Base-by-base conservation (phyloP, 1,284 basidiomycete genomes). In the Cerioporus squamosus region DNA sequence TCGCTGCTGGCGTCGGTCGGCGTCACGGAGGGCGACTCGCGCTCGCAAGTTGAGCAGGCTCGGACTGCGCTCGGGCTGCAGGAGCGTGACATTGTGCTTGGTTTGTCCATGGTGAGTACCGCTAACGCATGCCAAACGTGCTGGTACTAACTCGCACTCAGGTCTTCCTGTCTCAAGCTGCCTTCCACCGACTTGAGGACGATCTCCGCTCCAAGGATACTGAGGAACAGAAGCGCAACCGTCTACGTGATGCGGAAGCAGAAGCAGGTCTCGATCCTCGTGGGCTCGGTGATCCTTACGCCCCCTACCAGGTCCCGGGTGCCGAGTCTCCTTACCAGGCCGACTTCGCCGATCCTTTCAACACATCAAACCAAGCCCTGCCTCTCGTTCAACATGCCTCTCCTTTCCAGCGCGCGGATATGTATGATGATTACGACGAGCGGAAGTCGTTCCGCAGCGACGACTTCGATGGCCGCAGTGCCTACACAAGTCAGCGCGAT, bases 111-210 rank as follows among this genome's bases (percentile, higher is more conserved):
- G 83, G 95, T 91, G 50, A 59, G 75, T 73, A 23, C 9, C 17
- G 18, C 31, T 22, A 40, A 14, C 24, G 26, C 2, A 15, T 10
- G 33, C 54, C 48, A 33, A 10, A n/a, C 49, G n/a, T 57, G 40
- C 49, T 29, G 10, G 38, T 38, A 17, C 47, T 17, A 23, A 51
- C 49, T 62, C 15, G 5, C 23, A 5, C 5, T 68, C 26, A 98
- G 93, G 90, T 97, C 31, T 99, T 96, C 81, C 77, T 99, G 8
- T 93, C 91, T 0, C 94, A 98, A 69, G 66, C 69, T 0, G 91
- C 93, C 0, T 98, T 98, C 83, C 94, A 95, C 63, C 81, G 84
- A 15, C 85, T 99, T 23, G 97, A 98, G 70, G 94, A 99, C 70
- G 84, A 87, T 15, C 79, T 98, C 12, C 87, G 95, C 8, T 81